phyloP scores from a whole-genome alignment of 495 filamentous ascomycete genomes.

The Aspergillus panamensis region DNA sequence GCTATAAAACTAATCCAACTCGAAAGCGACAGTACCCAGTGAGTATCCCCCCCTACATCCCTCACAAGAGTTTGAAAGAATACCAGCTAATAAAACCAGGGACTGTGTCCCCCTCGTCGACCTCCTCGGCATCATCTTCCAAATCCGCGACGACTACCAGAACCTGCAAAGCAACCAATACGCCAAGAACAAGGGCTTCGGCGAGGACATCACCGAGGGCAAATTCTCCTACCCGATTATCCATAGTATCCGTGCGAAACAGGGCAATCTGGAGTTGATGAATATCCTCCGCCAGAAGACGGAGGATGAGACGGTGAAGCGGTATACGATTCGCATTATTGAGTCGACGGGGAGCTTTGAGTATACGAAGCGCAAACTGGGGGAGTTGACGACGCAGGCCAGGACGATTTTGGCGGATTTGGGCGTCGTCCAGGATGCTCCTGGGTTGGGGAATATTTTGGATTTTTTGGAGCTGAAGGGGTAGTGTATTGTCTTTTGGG shows the following conservation, averaged over 20 bases:
- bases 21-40: not conserved
- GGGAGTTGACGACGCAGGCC: not conserved
- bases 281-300: conserved; percentile 84
- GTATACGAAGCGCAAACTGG: not conserved
- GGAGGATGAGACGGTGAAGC: conserved; percentile 70
- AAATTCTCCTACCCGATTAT: conserved; percentile 94
- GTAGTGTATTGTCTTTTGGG: too few species aligned
- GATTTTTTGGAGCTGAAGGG: conserved; percentile 7
- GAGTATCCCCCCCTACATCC: too few species aligned
- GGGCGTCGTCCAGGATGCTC: not conserved
- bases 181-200: conserved; percentile 76
- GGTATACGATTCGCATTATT: conserved; percentile 12
- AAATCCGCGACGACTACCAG: conserved; percentile 86
- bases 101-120: conserved; percentile 74
- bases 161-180: conserved; percentile 66
- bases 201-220: conserved; percentile 87
- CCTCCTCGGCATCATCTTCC: conserved; percentile 78
- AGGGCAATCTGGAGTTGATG: conserved; percentile 66
- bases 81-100: conserved; percentile 21
- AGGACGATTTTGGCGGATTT: not conserved
- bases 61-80: too few species aligned
- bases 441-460: not conserved
- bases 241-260: conserved; percentile 72
- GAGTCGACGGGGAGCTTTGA: conserved; percentile 3
- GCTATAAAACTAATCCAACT: conserved; percentile 83